Percentiles rank a stretch among this genome's conserved stretches.
Evolutionary conservation across 257 asterid species (phyloP).

Genomic region (Solanum okadae): DNA sequence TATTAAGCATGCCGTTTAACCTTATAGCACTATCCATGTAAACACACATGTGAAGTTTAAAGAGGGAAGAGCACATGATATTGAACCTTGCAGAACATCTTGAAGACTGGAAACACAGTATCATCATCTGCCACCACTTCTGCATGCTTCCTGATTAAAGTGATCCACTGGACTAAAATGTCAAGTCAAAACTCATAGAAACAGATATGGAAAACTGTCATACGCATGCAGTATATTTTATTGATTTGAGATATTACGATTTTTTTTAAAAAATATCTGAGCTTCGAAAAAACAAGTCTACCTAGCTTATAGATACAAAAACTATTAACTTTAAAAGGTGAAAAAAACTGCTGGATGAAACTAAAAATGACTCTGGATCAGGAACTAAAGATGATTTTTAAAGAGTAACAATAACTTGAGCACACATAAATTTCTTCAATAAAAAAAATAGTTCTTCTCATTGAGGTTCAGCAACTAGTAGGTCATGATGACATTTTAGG

Average conservation of each 20-base stretch:
- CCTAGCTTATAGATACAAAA: background rate
- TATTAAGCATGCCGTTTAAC: background rate
- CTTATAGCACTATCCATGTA: background rate
- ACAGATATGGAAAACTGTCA: background rate
- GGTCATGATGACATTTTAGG: background rate
- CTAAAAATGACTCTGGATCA: background rate
- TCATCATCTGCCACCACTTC: constrained; percentile 74
- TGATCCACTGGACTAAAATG: constrained; percentile 69
- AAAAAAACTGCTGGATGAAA: background rate
- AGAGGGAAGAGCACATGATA: background rate
- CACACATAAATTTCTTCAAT: background rate
- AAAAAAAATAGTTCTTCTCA: background rate
- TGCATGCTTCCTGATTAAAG: constrained; percentile 72
- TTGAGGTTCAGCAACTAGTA: background rate
- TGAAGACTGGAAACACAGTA: constrained; percentile 50
- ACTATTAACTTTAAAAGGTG: background rate
- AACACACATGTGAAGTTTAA: background rate
- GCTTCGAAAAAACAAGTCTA: background rate
- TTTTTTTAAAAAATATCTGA: background rate
- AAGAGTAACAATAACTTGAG: background rate
- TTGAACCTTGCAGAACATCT: constrained; percentile 76
- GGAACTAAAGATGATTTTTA: background rate
- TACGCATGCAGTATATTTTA: background rate
- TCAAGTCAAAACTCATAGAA: background rate
- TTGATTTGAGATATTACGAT: background rate